Conservation (phyloP, 2,329 filamentous ascomycete genomes). For the Cytospora schulzeri region DNA sequence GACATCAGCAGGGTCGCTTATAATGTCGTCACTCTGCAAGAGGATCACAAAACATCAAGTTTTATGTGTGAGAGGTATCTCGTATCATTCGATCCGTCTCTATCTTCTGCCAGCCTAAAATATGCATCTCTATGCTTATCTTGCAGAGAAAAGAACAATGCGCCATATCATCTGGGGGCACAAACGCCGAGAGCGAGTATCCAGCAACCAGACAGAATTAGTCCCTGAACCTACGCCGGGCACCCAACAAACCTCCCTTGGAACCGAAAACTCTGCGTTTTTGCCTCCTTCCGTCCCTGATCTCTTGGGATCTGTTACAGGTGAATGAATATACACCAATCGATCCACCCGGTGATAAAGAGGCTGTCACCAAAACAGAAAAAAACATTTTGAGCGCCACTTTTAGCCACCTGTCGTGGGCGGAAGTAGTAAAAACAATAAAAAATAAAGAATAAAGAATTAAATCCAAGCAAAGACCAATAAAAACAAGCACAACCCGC, state of each 20-base stretch:
- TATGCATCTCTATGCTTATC: slow-evolving; percentile 25
- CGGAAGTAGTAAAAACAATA: slow-evolving; percentile 1
- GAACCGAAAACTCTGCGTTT: background rate
- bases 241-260: slow-evolving; percentile 4
- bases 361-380: background rate
- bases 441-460: slow-evolving; percentile 8
- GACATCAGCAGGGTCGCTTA: background rate
- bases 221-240: slow-evolving; percentile 19
- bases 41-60: background rate
- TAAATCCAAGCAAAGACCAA: background rate
- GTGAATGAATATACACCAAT: background rate
- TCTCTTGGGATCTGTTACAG: background rate
- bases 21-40: background rate
- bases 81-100: slow-evolving; percentile 16
- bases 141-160: slow-evolving; percentile 21
- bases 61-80: background rate
- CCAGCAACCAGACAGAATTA: slow-evolving; percentile 5
- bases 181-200: slow-evolving; percentile 9
- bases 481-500: background rate
- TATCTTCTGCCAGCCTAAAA: slow-evolving; percentile 25
- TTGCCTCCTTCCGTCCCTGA: background rate
- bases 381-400: slow-evolving; percentile 9
- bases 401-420: slow-evolving; percentile 4
- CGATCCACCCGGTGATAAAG: background rate
- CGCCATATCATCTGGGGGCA: slow-evolving; percentile 13